Base-by-base conservation (phyloP, 2,329 filamentous ascomycete genomes). In the Fusarium sororula region DNA sequence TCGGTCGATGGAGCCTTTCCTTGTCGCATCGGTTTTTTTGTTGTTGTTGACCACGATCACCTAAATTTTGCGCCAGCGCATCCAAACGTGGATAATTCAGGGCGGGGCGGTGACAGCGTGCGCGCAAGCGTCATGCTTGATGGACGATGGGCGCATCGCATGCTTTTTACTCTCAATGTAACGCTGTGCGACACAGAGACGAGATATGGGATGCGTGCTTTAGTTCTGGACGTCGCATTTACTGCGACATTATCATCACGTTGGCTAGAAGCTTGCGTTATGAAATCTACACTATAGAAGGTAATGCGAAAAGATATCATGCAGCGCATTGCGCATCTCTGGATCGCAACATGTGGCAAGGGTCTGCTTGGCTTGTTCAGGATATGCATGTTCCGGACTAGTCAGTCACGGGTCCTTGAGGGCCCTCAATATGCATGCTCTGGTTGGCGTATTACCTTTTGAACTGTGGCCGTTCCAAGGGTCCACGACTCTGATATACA, bases 71-170 rank as follows among this genome's bases (percentile, higher is more conserved):
- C 72, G 72, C 72, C 72, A 75, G 77, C 77, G 75, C 77, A 78
- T 78, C 65, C 70, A 68, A 68, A 77, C 76, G 69, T 78, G 76
- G 76, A 72, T 75, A 69, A 66, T 56, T 38, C 26, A 66, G 66
- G 70, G 75, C 75, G 77, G 77, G 72, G 75, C 76, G 76, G 76
- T 78, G 76, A 78, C 76, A 78, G 68, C 77, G 72, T 74, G 71
- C 71, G 74, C 75, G 66, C 74, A 78, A 78, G 76, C 77, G 77
- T 78, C 77, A 78, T 78, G 77, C 75, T 78, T 58, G 71, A 70
- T 69, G 74, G 59, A 70, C 68, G 64, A 74, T 78, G 75, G 74
- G 74, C 76, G 70, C 74, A 77, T 78, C 76, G 70, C 74, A 78
- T 71, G 60, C 63, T 75, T 63, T 59, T 63, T 59, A 41, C 63